A percentile compares a stretch with the other conserved stretches of the same genome.
phyloP scores from a whole-genome alignment of 176 grass and related monocot genomes.

The Thinopyrum elongatum region DNA sequence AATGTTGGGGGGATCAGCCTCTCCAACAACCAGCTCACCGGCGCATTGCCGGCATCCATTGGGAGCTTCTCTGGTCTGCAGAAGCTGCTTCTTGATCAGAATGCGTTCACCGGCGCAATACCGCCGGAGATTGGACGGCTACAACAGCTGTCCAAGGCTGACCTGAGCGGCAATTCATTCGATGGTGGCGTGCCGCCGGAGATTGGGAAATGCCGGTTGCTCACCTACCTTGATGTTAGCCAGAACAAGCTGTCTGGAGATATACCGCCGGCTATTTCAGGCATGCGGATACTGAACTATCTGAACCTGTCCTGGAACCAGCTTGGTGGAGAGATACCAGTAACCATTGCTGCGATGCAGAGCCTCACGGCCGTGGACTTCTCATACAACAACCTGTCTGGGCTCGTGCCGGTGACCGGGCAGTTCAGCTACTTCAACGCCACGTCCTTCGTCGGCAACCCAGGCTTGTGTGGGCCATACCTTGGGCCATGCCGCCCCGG shows the following conservation, averaged over 20 bases:
- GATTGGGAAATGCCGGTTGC: conserved; percentile 73
- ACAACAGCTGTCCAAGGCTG: conserved; percentile 81
- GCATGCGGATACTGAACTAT: conserved; percentile 86
- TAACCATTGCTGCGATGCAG: conserved; percentile 82
- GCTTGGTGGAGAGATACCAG: conserved; percentile 71
- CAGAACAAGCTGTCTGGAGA: conserved; percentile 71
- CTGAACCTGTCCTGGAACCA: conserved; percentile 84
- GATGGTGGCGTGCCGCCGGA: conserved; percentile 50
- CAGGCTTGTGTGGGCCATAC: conserved; percentile 68
- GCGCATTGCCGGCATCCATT: conserved; percentile 58
- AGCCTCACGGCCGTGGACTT: conserved; percentile 95
- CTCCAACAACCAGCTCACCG: conserved; percentile 89
- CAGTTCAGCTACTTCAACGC: conserved; percentile 99
- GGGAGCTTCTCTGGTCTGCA: conserved; percentile 79
- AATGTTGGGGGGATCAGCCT: conserved; percentile 76
- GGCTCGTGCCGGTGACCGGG: conserved; percentile 74
- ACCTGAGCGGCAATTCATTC: conserved; percentile 67
- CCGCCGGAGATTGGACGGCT: conserved; percentile 71
- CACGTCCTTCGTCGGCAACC: conserved; percentile 84
- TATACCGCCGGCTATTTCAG: conserved; percentile 62
- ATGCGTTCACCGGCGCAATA: conserved; percentile 59
- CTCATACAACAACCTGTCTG: conserved; percentile 96
- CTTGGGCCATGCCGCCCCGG: conserved; percentile 54
- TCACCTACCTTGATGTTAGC: conserved; percentile 82
- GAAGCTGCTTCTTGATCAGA: conserved; percentile 82